These are phyloP conservation scores for Trapa bicornis DNA, from an alignment of 345 rosid genomes.

Conservation along the genomic window DNA sequence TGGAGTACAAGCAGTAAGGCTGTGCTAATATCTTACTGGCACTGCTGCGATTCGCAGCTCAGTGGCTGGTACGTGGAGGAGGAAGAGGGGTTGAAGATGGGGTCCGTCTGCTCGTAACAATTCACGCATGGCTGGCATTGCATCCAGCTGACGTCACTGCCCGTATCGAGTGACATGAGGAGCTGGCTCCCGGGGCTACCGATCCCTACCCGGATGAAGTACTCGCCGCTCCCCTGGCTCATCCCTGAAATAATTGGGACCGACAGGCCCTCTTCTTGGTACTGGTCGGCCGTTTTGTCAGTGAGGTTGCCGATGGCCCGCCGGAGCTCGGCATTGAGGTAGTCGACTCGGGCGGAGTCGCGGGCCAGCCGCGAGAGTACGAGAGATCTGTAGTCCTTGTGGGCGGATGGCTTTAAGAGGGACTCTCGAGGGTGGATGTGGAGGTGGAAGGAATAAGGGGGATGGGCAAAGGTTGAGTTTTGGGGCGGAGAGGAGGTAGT, in stretches of 20 bases:
- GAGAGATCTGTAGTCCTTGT: constrained; percentile 1
- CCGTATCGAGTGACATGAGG: constrained; percentile 13
- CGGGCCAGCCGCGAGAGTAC: constrained; percentile 5
- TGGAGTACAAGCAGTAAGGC: no score
- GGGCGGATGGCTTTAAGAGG: neutral
- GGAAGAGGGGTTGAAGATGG: constrained; percentile 12
- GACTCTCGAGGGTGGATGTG: constrained; percentile 3
- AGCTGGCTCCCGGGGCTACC: constrained; percentile 15
- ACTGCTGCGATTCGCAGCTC: constrained; percentile 5
- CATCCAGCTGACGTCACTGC: constrained; percentile 10
- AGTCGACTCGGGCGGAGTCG: constrained; percentile 1
- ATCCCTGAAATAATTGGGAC: constrained; percentile 1
- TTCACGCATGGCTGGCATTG: constrained; percentile 7
- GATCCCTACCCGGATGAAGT: constrained; percentile 7
- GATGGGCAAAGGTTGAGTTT: neutral
- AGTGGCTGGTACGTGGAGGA: constrained; percentile 14
- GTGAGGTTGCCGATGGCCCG: neutral
- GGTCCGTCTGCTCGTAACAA: constrained; percentile 7
- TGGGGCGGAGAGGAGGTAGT: neutral
- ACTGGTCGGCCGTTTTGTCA: neutral
- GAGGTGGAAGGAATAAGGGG: constrained; percentile 2
- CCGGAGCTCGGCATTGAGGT: neutral
- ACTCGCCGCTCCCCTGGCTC: neutral
- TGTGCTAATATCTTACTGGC: neutral
- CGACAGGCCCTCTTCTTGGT: constrained; percentile 1